Base-by-base conservation (phyloP, 108 stramenopile species). In the Skeletonema marinoi region DNA sequence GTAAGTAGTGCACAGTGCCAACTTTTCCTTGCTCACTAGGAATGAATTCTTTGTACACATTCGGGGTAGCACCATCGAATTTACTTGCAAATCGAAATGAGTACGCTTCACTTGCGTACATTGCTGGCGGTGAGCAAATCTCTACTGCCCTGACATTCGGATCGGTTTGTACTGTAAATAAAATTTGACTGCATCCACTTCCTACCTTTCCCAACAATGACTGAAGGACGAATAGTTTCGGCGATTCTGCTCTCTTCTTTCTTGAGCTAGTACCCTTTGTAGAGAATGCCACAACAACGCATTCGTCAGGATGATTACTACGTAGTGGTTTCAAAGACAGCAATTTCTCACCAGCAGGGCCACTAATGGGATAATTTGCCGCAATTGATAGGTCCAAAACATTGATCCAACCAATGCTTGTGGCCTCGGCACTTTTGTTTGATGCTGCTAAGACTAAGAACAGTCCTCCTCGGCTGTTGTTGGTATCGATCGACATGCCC, bases 1-100 rank as follows among this genome's bases (percentile, higher is more conserved):
- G 70, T 13, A 88, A 76, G 30, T 73, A 78, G 16, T 88, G 89
- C 32, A 89, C 72, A 10, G 60, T 39, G 12, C 88, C 90, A 42
- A 87, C 66, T 35, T 32, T 4, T 31, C 32, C 17, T 62, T 76
- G 64, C 19, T 70, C 69, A 21, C 33, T 60, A 11, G 85, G 30
- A 54, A 41, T 67, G 48, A 79, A 82, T n/a, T 81, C 81, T 3
- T 66, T 39, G 39, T 19, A 25, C 7, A 66, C 16, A 32, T 32
- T 13, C 31, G 32, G 71, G 64, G 19, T 64, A 16, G 1, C 14
- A 21, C 35, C 62, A 62, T 71, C 62, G n/a, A 39, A 65, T 65
- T 42, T 65, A 8, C 35, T 35, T 10, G 71, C 21, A 35, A 35
- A 65, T 32, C 80, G 73, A 63, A 79, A 72, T 19, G 70, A 39